A percentile compares a stretch with the other conserved stretches of the same genome.
phyloP scores from a whole-genome alignment of 2,329 filamentous ascomycete genomes.

The Monosporascus sp. region DNA sequence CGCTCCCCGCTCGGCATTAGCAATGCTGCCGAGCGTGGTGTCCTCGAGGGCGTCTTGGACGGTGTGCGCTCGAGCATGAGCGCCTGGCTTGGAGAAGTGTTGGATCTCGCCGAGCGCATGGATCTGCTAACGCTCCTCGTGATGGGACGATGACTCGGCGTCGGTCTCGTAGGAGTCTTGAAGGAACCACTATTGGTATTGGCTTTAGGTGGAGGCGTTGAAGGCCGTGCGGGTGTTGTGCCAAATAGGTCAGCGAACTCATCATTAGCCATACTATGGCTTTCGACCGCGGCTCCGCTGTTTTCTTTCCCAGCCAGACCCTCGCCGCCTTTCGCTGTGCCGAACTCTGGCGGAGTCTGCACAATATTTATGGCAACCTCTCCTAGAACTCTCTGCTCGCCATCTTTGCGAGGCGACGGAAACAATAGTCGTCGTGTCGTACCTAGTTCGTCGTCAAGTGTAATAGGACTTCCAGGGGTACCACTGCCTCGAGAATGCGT shows the following conservation, averaged over 20 bases:
- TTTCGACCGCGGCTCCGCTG: conserved; percentile 25
- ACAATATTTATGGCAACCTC: conserved; percentile 51
- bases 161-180: conserved; percentile 60
- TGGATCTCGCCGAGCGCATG: conserved; percentile 41
- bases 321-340: conserved; percentile 28
- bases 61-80: conserved; percentile 44
- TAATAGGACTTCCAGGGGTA: conserved; percentile 52
- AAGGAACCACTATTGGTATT: conserved; percentile 40
- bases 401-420: conserved; percentile 66
- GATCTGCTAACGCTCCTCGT: conserved; percentile 57
- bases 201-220: conserved; percentile 48
- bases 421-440: conserved; percentile 68
- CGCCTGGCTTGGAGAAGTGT: conserved; percentile 39
- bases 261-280: conserved; percentile 26
- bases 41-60: conserved; percentile 35
- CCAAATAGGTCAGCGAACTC: conserved; percentile 59
- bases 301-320: conserved; percentile 40
- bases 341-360: conserved; percentile 35
- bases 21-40: conserved; percentile 29
- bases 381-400: conserved; percentile 55
- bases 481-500: conserved; percentile 52
- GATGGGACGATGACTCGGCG: conserved; percentile 55
- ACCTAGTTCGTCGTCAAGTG: conserved; percentile 47
- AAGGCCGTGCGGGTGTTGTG: conserved; percentile 43
- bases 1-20: conserved; percentile 27